These are phyloP conservation scores for Pseudonitzschia delicatissima DNA, from an alignment of 108 stramenopile species.

Conservation along the genomic window DNA sequence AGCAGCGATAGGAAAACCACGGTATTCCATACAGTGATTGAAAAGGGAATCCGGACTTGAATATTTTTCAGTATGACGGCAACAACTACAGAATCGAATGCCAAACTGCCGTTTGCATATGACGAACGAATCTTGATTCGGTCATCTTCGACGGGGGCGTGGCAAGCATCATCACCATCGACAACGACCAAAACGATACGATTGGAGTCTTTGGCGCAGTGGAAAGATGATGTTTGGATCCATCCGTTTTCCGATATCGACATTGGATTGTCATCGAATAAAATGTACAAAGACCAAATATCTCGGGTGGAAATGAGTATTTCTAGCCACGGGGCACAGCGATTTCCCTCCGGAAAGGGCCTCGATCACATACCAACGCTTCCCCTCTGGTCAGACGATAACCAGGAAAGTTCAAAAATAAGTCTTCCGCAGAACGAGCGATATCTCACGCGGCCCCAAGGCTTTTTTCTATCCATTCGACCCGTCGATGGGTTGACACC, in stretches of 20 bases:
- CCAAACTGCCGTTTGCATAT: background rate
- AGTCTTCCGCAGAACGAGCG: background rate
- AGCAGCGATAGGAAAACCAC: too few species aligned
- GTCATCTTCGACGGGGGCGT: background rate
- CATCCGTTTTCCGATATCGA: conserved; percentile 14
- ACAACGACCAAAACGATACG: background rate
- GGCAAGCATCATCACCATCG: background rate
- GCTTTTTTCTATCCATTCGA: background rate
- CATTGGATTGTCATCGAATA: background rate
- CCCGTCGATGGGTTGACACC: conserved; percentile 2
- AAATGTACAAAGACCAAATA: background rate
- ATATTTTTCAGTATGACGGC: too few species aligned
- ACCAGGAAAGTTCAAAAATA: background rate
- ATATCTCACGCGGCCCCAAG: background rate
- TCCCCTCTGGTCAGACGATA: background rate
- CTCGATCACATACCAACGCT: conserved; percentile 2
- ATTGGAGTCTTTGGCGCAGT: conserved; percentile 9
- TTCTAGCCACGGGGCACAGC: conserved; percentile 14
- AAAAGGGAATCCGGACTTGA: too few species aligned
- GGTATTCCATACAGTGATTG: too few species aligned
- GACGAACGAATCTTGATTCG: conserved; percentile 7
- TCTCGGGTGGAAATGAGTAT: conserved; percentile 16
- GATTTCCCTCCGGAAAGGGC: background rate
- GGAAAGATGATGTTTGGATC: background rate
- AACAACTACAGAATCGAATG: background rate